Conservation (phyloP, 163 green algal species). For the Scenedesmus sp. region DNA sequence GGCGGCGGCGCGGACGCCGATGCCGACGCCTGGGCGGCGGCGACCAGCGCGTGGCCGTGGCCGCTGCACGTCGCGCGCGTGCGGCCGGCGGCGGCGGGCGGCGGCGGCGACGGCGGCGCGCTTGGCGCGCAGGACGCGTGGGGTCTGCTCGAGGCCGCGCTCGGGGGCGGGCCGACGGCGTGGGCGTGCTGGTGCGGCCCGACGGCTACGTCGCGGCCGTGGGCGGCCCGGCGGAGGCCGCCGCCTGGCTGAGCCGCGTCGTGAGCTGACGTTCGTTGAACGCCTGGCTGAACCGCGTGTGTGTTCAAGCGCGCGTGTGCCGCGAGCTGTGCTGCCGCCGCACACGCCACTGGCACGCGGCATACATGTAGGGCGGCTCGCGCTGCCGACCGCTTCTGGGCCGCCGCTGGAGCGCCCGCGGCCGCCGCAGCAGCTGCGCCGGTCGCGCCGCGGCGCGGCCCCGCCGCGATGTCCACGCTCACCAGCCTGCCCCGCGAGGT, state of each 20-base stretch:
- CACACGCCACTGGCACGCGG: no score
- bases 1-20: not conserved
- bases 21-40: not conserved
- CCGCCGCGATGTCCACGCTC: constrained; percentile 31
- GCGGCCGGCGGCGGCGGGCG: not conserved
- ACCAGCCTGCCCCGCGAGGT: constrained; percentile 57
- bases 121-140: not conserved
- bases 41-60: not conserved
- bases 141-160: constrained; percentile 18
- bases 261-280: not conserved
- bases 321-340: no score
- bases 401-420: not conserved
- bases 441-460: no score
- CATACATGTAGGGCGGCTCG: no score
- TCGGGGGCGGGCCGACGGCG: not conserved
- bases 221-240: not conserved
- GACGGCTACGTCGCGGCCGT: constrained; percentile 23
- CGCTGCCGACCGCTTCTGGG: not conserved
- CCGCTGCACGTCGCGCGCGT: not conserved
- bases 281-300: not conserved
- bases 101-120: not conserved
- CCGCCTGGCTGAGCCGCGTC: not conserved
- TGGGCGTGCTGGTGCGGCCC: constrained; percentile 30
- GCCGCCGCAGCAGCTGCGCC: no score
- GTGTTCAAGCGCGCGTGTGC: not conserved